phyloP scores from a whole-genome alignment of 1,139 yeast genomes.

The Hansenula lynferdii region DNA sequence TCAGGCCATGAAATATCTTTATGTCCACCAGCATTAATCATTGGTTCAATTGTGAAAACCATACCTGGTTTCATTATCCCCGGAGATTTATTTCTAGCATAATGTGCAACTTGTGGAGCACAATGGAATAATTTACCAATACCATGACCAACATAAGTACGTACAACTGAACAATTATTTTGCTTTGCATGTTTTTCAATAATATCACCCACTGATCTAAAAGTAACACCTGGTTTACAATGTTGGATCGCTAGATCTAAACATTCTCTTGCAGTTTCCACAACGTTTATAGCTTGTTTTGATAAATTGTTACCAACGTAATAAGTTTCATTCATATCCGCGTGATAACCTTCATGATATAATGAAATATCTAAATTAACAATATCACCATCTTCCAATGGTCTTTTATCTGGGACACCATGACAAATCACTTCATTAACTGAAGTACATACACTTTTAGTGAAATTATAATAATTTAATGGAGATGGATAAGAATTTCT shows the following conservation, averaged over 20 bases:
- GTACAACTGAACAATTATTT: slow-evolving; percentile 80
- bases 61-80: slow-evolving; percentile 96
- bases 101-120: slow-evolving; percentile 93
- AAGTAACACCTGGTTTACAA: slow-evolving; percentile 90
- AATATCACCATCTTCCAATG: slow-evolving; percentile 89
- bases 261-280: slow-evolving; percentile 92
- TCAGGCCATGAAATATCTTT: slow-evolving; percentile 94
- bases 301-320: slow-evolving; percentile 88
- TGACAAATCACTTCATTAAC: slow-evolving; percentile 95
- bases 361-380: slow-evolving; percentile 86
- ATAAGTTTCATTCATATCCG: slow-evolving; percentile 95
- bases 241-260: slow-evolving; percentile 75
- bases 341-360: slow-evolving; percentile 83
- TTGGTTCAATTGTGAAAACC: slow-evolving; percentile 97
- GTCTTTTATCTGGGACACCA: slow-evolving; percentile 91
- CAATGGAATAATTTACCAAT: slow-evolving; percentile 84
- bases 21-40: slow-evolving; percentile 87
- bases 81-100: slow-evolving; percentile 86
- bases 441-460: slow-evolving; percentile 90
- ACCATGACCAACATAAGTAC: slow-evolving; percentile 95
- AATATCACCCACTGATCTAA: slow-evolving; percentile 82
- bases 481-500: slow-evolving; percentile 95
- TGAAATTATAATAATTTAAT: slow-evolving; percentile 89
- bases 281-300: slow-evolving; percentile 77
- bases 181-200: slow-evolving; percentile 85